Percentiles rank a stretch among this genome's conserved stretches.
These are phyloP conservation scores for Ensete glaucum DNA, from an alignment of 176 grass and related monocot genomes.

Conservation along the genomic window DNA sequence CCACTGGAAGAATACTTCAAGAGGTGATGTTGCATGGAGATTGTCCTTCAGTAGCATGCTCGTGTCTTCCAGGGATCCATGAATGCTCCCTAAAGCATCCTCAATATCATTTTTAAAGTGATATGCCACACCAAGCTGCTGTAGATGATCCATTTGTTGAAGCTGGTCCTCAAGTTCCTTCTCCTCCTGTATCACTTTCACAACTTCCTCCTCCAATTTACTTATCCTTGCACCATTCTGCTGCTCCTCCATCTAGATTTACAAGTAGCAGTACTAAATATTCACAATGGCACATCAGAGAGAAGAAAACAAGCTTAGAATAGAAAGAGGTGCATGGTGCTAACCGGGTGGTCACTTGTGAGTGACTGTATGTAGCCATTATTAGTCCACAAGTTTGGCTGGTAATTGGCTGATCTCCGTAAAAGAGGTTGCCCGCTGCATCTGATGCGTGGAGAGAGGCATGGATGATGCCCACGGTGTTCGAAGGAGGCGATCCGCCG, in stretches of 20 bases:
- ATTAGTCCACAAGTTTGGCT: conserved; percentile 6
- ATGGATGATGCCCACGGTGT: too few species aligned
- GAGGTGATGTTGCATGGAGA: background rate
- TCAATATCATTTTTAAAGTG: conserved; percentile 25
- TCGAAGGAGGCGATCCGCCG: too few species aligned
- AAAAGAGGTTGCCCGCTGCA: too few species aligned
- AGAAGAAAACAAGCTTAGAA: too few species aligned
- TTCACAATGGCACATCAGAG: too few species aligned
- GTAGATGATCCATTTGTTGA: background rate
- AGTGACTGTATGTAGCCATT: conserved; percentile 24
- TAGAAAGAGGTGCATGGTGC: too few species aligned
- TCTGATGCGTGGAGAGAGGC: too few species aligned
- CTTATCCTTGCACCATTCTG: background rate
- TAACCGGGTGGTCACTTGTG: background rate
- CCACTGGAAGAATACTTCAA: conserved; percentile 12
- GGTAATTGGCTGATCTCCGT: background rate
- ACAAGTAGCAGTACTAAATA: too few species aligned
- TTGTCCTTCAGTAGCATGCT: background rate
- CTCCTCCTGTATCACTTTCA: background rate
- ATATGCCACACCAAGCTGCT: conserved; percentile 22
- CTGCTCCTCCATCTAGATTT: background rate
- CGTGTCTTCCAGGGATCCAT: background rate
- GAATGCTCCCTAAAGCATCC: background rate
- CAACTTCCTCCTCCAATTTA: background rate
- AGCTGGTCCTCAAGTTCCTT: conserved; percentile 3